These are phyloP conservation scores for Kodamaea hsintzibuensis DNA, from an alignment of 805 yeast genomes.

Conservation along the genomic window DNA sequence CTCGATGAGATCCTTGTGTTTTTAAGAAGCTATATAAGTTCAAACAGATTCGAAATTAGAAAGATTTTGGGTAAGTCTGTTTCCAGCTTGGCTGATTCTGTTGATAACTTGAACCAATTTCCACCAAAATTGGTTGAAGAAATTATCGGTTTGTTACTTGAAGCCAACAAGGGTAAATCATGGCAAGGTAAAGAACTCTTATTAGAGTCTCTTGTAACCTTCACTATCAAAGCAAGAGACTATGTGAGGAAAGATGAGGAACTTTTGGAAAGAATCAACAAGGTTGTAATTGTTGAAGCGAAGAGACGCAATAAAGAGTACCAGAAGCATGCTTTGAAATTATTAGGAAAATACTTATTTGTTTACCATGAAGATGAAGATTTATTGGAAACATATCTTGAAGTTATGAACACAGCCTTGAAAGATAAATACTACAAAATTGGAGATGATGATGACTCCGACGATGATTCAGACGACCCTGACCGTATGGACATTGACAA, in stretches of 20 bases:
- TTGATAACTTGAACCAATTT: slow-evolving; percentile 31
- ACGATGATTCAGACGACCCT: slow-evolving; percentile 17
- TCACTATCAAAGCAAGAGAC: slow-evolving; percentile 47
- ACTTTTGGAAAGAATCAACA: slow-evolving; percentile 38
- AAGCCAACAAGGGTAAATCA: slow-evolving; percentile 71
- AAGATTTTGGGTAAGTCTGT: slow-evolving; percentile 70
- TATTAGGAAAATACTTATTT: slow-evolving; percentile 52
- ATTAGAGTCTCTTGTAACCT: slow-evolving; percentile 64
- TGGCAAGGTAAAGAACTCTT: slow-evolving; percentile 88
- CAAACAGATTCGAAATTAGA: slow-evolving; percentile 63
- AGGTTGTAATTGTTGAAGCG: slow-evolving; percentile 58
- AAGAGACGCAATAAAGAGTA: slow-evolving; percentile 66
- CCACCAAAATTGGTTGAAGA: slow-evolving; percentile 20
- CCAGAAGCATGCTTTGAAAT: slow-evolving; percentile 53
- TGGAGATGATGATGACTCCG: slow-evolving; percentile 29
- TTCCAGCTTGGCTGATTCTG: slow-evolving; percentile 53
- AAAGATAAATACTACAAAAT: slow-evolving; percentile 40
- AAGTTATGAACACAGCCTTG: slow-evolving; percentile 32
- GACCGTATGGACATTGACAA: slow-evolving; percentile 22
- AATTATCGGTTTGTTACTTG: slow-evolving; percentile 55
- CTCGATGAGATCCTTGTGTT: slow-evolving; percentile 64
- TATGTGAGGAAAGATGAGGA: slow-evolving; percentile 30
- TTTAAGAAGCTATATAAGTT: slow-evolving; percentile 48
- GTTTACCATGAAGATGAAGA: slow-evolving; percentile 33
- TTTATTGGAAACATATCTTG: slow-evolving; percentile 39